Evolutionary conservation across 108 stramenopile species (phyloP).

Genomic region (Tribonema minus): DNA sequence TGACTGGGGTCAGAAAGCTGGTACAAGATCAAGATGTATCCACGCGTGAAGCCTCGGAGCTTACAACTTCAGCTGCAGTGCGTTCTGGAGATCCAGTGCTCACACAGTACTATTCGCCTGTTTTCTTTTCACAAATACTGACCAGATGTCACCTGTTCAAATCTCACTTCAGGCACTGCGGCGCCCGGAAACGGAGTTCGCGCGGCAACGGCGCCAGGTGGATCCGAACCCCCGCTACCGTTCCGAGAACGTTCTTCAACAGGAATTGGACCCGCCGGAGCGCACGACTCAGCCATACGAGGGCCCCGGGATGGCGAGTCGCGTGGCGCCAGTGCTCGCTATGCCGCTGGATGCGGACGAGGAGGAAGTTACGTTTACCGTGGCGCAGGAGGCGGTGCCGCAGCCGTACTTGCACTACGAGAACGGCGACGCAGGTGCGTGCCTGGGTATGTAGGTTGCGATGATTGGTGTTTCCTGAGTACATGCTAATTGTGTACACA

Average conservation of each 20-base stretch:
- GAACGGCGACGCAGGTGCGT: conserved; percentile 1
- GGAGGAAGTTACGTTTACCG: conserved; percentile 36
- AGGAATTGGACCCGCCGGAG: conserved; percentile 68
- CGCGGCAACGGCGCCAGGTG: conserved; percentile 63
- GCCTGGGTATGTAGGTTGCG: background rate
- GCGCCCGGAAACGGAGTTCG: conserved; percentile 72
- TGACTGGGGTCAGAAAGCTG: too few relatives aligned
- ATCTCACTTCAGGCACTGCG: too few relatives aligned
- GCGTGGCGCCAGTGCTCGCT: conserved; percentile 29
- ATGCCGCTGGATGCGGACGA: conserved; percentile 46
- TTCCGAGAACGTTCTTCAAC: conserved; percentile 63
- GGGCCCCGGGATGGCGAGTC: conserved; percentile 63
- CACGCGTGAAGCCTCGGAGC: too few relatives aligned
- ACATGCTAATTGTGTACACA: background rate
- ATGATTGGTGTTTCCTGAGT: too few relatives aligned
- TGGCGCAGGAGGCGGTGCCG: conserved; percentile 12
- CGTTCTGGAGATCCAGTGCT: too few relatives aligned
- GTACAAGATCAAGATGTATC: too few relatives aligned
- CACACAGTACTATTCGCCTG: too few relatives aligned
- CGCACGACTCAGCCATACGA: conserved; percentile 64
- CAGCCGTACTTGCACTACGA: conserved; percentile 40
- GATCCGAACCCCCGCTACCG: conserved; percentile 69
- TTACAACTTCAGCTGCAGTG: too few relatives aligned
- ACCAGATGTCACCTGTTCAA: too few relatives aligned
- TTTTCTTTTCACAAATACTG: too few relatives aligned